Percentiles rank a stretch among this genome's conserved stretches.
Conservation (phyloP, 2,329 filamentous ascomycete species). For the Colletotrichum chlorophyti region DNA sequence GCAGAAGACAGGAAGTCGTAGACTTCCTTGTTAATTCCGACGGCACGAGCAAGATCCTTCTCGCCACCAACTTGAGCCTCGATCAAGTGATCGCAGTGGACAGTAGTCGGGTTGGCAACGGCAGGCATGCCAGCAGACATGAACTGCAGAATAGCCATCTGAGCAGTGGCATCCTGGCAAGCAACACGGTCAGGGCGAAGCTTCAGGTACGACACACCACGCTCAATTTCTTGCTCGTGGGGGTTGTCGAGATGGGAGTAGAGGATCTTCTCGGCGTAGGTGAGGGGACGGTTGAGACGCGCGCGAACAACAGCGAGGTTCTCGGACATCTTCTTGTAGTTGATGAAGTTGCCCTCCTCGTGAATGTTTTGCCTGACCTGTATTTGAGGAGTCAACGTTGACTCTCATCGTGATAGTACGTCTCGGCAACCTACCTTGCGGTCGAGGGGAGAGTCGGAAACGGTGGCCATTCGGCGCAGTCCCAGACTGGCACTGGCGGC, state of each 20-base stretch:
- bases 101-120: constrained; percentile 92
- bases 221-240: constrained; percentile 94
- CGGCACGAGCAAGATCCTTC: constrained; percentile 91
- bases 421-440: constrained; percentile 69
- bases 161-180: constrained; percentile 98
- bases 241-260: constrained; percentile 99
- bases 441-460: constrained; percentile 84
- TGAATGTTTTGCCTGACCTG: constrained; percentile 93
- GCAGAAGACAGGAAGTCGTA: constrained; percentile 95
- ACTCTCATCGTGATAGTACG: too few relatives aligned
- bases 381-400: constrained; percentile 14
- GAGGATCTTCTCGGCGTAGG: constrained; percentile 97
- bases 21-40: constrained; percentile 97
- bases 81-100: constrained; percentile 99
- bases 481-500: constrained; percentile 62
- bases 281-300: constrained; percentile 91
- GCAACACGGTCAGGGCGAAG: constrained; percentile 96
- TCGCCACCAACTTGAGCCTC: constrained; percentile 92
- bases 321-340: constrained; percentile 99
- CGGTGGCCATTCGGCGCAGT: constrained; percentile 80
- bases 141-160: constrained; percentile 99
- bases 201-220: constrained; percentile 94
- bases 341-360: constrained; percentile 97
- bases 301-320: constrained; percentile 90
- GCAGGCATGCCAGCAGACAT: constrained; percentile 98